phyloP scores from a whole-genome alignment of 2,329 filamentous ascomycete species.

The Aspergillus transmontanensis region DNA sequence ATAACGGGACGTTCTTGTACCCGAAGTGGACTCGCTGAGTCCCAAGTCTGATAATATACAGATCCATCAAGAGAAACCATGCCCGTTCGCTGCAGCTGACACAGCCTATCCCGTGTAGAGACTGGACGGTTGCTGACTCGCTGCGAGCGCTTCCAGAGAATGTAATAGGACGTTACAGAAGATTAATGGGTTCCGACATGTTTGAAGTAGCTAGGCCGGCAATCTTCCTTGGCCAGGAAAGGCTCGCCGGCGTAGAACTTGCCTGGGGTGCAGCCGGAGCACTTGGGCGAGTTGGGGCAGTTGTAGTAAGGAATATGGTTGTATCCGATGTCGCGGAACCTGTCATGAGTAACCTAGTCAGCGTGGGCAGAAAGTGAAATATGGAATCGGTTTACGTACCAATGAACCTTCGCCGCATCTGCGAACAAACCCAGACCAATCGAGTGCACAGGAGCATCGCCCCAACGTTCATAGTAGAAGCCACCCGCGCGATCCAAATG shows the following conservation, averaged over 20 bases:
- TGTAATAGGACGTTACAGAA: background rate
- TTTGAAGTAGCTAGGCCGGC: constrained; percentile 96
- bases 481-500: constrained; percentile 91
- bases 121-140: background rate
- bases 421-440: constrained; percentile 92
- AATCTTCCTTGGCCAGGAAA: constrained; percentile 88
- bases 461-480: constrained; percentile 99
- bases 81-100: constrained; percentile 7
- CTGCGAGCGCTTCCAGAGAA: background rate
- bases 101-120: background rate
- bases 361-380: background rate
- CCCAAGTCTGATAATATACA: constrained; percentile 4
- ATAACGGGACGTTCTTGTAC: background rate
- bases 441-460: constrained; percentile 94
- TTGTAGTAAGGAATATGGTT: constrained; percentile 99
- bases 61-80: constrained; percentile 6
- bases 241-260: constrained; percentile 85
- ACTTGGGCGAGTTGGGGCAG: constrained; percentile 95
- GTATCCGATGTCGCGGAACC: constrained; percentile 99
- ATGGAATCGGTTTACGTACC: constrained; percentile 59
- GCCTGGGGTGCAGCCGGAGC: constrained; percentile 81
- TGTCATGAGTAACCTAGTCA: constrained; percentile 40
- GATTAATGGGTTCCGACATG: constrained; percentile 78
- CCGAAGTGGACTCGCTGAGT: background rate
- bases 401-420: constrained; percentile 87